Percentiles rank a stretch among this genome's conserved stretches.
phyloP scores from a whole-genome alignment of 2,329 filamentous ascomycete genomes.

The Phyllosticta capitalensis region DNA sequence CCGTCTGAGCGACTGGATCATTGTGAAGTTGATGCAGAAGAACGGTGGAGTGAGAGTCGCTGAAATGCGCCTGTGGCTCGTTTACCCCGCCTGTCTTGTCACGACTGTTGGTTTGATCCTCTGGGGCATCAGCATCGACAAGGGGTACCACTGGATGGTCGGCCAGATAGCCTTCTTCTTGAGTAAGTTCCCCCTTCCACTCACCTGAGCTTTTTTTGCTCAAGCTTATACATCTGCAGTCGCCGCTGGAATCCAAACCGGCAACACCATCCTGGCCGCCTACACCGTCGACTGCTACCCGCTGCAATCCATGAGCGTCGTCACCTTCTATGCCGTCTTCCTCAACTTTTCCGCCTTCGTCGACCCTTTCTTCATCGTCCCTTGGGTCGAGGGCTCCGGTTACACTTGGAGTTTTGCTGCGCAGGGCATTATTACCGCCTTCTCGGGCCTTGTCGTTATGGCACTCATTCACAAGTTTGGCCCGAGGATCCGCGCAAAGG shows the following conservation, averaged over 20 bases:
- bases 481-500: constrained; percentile 13
- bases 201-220: neutral
- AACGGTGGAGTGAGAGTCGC: constrained; percentile 37
- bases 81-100: constrained; percentile 43
- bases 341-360: constrained; percentile 31
- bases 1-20: constrained; percentile 42
- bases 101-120: constrained; percentile 42
- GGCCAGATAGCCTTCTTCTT: constrained; percentile 48
- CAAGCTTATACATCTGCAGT: constrained; percentile 24
- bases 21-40: constrained; percentile 36
- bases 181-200: constrained; percentile 29
- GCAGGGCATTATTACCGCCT: constrained; percentile 21
- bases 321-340: constrained; percentile 17
- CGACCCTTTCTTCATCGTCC: constrained; percentile 21
- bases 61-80: constrained; percentile 49
- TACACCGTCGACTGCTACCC: constrained; percentile 50
- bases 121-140: constrained; percentile 48
- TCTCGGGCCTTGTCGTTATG: constrained; percentile 17
- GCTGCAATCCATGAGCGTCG: constrained; percentile 37
- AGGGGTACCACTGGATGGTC: constrained; percentile 46
- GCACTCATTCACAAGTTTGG: constrained; percentile 18
- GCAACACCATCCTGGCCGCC: constrained; percentile 43
- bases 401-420: constrained; percentile 23
- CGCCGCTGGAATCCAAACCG: constrained; percentile 47
- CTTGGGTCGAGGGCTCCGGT: constrained; percentile 17